Evolutionary conservation across 2,329 filamentous ascomycete genomes (phyloP), one percentile per base, ranked within the genome.

Genomic region (Aspergillus flavus): DNA sequence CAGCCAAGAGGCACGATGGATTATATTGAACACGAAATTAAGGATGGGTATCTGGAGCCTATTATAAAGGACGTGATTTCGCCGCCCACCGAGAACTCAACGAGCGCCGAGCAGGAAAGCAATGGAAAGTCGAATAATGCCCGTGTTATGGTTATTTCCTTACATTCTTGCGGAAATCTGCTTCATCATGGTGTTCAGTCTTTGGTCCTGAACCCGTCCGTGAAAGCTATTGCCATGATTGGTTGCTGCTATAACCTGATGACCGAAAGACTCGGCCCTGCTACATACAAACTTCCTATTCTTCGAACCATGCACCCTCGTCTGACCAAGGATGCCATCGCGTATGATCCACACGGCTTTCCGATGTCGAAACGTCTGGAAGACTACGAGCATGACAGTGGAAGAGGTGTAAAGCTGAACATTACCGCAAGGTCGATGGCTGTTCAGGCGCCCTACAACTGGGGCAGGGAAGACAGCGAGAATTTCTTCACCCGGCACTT

Each of bases 341-440:
- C 88, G n/a, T 88, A 86, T 69, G 95, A 98, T 72, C 91, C 92
- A 0, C 90, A 97, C 66, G 95, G 95, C 4, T 99, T 97, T 72
- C 95, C 95, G 0, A 95, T 99, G 91, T 96, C 92, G 63, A 82
- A 89, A 52, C 85, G 85, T 16, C 82, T 97, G 56, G 82, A 82
- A 62, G 75, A 84, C 73, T 78, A 87, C 76, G 73, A 79, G 4
- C 86, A 90, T 69, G 77, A 82, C 23, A 81, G 79, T 19, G 82
- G 83, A 10, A 76, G 77, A 28, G 93, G 93, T 2, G 84, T 98
- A 54, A 86, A 92, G 28, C 84, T 98, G 62, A 98, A 99, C 78
- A 97, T 98, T 74, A 99, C 95, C 4, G 93, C 95, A 1, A 88
- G 95, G 52, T 97, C 97, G 91, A 97, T 98, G 94, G 94, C 94